phyloP scores from a whole-genome alignment of 176 grass and related monocot genomes.

The Avena atlantica region DNA sequence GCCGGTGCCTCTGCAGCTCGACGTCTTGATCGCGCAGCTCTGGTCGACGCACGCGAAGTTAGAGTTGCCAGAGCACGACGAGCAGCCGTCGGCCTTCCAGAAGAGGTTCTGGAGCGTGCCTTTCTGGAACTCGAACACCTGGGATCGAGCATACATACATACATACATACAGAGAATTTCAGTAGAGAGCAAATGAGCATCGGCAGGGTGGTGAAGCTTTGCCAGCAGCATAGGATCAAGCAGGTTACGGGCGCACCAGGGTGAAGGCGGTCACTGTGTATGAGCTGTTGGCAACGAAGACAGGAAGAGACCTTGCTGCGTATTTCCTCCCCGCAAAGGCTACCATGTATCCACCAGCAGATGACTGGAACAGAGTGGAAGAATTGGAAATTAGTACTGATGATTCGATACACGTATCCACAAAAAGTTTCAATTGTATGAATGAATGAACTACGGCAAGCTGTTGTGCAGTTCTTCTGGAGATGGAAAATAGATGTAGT shows the following conservation, averaged over 20 bases:
- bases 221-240: not conserved
- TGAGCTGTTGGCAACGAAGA: slow-evolving; percentile 62
- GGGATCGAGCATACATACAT: not conserved
- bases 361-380: slow-evolving; percentile 52
- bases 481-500: not conserved
- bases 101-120: slow-evolving; percentile 81
- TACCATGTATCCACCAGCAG: slow-evolving; percentile 72
- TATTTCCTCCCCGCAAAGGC: slow-evolving; percentile 88
- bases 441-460: not conserved
- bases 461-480: not conserved
- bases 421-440: not conserved
- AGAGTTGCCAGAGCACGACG: slow-evolving; percentile 54
- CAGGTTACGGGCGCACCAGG: slow-evolving; percentile 55
- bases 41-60: slow-evolving; percentile 57
- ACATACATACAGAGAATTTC: not conserved
- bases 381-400: not conserved
- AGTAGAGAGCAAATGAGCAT: not conserved
- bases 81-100: slow-evolving; percentile 78
- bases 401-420: no score
- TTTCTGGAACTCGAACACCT: slow-evolving; percentile 94
- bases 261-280: slow-evolving; percentile 76
- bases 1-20: slow-evolving; percentile 61
- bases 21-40: slow-evolving; percentile 60
- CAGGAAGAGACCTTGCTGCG: slow-evolving; percentile 69
- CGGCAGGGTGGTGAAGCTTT: not conserved